Evolutionary conservation across 345 rosid species (phyloP).

Genomic region (Heritiera fomes): DNA sequence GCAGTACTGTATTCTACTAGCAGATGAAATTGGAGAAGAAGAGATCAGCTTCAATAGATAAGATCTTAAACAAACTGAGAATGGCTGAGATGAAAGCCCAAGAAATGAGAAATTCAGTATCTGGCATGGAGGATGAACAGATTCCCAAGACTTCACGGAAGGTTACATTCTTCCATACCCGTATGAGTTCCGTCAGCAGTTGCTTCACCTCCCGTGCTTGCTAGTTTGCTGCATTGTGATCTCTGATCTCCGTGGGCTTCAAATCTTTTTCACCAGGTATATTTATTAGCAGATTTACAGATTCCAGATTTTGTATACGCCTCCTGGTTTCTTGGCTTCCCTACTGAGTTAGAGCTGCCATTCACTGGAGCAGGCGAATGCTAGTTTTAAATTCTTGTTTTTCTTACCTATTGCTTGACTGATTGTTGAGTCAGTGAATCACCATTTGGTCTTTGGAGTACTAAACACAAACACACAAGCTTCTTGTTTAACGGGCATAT

Average conservation of each 20-base stretch:
- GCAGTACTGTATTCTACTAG: background rate
- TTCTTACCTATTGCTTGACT: background rate
- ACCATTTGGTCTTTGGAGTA: background rate
- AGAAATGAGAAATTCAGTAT: conserved; percentile 70
- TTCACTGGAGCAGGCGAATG: background rate
- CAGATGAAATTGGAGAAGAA: conserved; percentile 91
- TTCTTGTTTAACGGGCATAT: background rate
- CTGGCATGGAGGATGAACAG: conserved; percentile 34
- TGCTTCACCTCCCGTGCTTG: conserved; percentile 55
- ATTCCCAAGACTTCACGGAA: conserved; percentile 39
- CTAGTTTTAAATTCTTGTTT: background rate
- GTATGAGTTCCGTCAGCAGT: conserved; percentile 40
- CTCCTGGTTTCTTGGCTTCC: background rate
- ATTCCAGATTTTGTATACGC: conserved; percentile 14
- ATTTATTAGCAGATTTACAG: background rate
- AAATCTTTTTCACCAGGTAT: background rate
- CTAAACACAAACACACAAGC: no score
- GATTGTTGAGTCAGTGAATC: background rate
- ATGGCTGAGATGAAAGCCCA: conserved; percentile 63
- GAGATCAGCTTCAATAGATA: conserved; percentile 81
- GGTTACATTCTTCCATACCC: conserved; percentile 34
- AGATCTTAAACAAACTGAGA: conserved; percentile 72
- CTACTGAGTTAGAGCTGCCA: background rate
- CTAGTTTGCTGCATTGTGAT: conserved; percentile 14
- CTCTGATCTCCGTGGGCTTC: background rate